Conservation (phyloP, 2,329 filamentous ascomycete species). For the Phaeoacremonium minimum region DNA sequence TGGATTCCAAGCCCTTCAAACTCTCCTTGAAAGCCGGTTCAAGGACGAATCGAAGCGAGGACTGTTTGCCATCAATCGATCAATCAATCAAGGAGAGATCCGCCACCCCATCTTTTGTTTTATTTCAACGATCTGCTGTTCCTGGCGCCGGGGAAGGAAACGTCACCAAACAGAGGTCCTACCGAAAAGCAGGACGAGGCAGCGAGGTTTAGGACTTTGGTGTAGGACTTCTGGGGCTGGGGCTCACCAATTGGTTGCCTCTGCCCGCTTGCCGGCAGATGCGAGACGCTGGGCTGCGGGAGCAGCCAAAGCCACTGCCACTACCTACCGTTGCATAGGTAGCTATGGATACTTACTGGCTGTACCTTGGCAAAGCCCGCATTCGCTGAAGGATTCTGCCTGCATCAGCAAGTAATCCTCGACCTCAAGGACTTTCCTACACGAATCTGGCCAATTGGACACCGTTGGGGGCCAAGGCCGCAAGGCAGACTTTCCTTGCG, state of each 20-base stretch:
- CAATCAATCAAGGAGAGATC: too few relatives aligned
- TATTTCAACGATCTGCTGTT: too few relatives aligned
- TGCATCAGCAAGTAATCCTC: conserved; percentile 2
- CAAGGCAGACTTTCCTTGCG: background rate
- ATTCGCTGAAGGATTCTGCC: background rate
- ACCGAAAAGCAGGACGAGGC: background rate
- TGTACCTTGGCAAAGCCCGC: background rate
- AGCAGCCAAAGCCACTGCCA: too few relatives aligned
- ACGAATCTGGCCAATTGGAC: conserved; percentile 1
- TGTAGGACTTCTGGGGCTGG: conserved; percentile 1
- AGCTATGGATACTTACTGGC: background rate
- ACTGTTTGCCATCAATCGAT: background rate
- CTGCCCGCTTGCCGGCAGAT: conserved; percentile 2
- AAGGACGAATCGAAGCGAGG: background rate
- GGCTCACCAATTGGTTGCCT: conserved; percentile 2
- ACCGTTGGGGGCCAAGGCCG: background rate
- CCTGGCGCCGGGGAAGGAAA: background rate
- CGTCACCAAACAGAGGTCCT: background rate
- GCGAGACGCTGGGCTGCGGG: background rate
- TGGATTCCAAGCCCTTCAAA: too few relatives aligned
- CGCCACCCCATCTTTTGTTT: background rate
- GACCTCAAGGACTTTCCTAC: background rate
- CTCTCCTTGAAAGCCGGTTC: background rate
- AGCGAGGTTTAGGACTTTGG: conserved; percentile 2
- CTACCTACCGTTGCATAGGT: background rate